Base-by-base conservation (phyloP, 805 yeast genomes). In the Komagataella pastoris region DNA sequence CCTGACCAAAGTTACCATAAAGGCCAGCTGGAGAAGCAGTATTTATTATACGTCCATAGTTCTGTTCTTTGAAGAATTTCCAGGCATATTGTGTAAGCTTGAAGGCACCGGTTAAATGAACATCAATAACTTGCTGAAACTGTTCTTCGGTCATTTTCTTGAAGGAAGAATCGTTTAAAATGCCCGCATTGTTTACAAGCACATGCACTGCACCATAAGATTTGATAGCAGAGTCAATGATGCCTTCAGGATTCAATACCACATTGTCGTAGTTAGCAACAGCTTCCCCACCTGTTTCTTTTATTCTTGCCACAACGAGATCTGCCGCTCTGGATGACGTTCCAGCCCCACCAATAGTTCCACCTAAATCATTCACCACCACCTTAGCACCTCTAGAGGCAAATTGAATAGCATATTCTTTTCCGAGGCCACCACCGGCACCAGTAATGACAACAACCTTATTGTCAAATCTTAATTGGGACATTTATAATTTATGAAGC, bases 1-100 rank as follows among this genome's bases (percentile, higher is more conserved):
- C 80, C 71, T 91, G 99, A 49, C 99, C 99, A 69, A 90, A 91
- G 70, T 89, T 89, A 55, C 99, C 99, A 65, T 85, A 91, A 57
- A 91, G 75, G 19, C 99, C 99, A 43, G 98, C 98, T 3, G 98
- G 97, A 3, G 97, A 89, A 24, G 96, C 81, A n/a, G 97, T 90
- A 76, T 88, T 90, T 60, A 91, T 69, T 59, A 91, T 77, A 60
- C 98, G 77, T 57, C 99, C 99, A 63, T 74, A 91, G 55, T 80
- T 79, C 68, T 93, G 97, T 57, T 85, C 70, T 64, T 80, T 80
- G 73, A 91, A 79, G 64, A 85, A 75, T 7, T 91, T 89, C 98
- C 98, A 91, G 45, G 97, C 96, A 19, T 95, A 90, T 59, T 77
- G 76, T 47, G 96, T 82, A 51, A 87, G 80, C 70, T 80, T 81